A percentile compares a stretch with the other conserved stretches of the same genome.
Evolutionary conservation across 352 stramenopile species (phyloP).

Genomic region (Globisporangium spiculum): DNA sequence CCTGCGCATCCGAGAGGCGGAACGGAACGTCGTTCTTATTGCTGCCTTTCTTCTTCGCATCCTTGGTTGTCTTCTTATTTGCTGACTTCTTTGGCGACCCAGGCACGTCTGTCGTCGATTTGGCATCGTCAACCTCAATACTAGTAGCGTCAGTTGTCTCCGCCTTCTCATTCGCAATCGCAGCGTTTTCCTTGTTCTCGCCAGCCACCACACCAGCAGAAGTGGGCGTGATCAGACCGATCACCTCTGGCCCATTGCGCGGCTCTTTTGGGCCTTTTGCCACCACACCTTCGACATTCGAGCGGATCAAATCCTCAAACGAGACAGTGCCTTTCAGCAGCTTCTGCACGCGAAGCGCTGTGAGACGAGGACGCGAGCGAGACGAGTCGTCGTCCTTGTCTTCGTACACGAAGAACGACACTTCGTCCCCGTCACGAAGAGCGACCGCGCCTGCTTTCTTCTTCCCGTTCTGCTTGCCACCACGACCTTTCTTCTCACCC

Average conservation of each 20-base stretch:
- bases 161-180: constrained; percentile 11
- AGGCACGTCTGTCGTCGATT: neutral
- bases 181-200: constrained; percentile 11
- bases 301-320: constrained; percentile 59
- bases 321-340: constrained; percentile 50
- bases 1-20: constrained; percentile 54
- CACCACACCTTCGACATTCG: constrained; percentile 59
- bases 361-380: constrained; percentile 39
- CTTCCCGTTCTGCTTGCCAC: constrained; percentile 12
- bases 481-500: constrained; percentile 10
- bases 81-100: neutral
- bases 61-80: constrained; percentile 21
- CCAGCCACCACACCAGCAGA: neutral
- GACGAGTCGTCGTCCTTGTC: constrained; percentile 44
- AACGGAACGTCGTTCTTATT: constrained; percentile 39
- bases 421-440: constrained; percentile 64
- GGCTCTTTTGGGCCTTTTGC: constrained; percentile 65
- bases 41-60: constrained; percentile 37
- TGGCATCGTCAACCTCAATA: neutral
- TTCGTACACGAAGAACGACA: constrained; percentile 80
- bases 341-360: constrained; percentile 66
- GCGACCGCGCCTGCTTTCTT: constrained; percentile 4
- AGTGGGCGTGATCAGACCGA: constrained; percentile 46
- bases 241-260: constrained; percentile 53
- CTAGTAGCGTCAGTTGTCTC: constrained; percentile 17